Conservation (phyloP, 1,284 basidiomycete species). For the Earliella scabrosa region DNA sequence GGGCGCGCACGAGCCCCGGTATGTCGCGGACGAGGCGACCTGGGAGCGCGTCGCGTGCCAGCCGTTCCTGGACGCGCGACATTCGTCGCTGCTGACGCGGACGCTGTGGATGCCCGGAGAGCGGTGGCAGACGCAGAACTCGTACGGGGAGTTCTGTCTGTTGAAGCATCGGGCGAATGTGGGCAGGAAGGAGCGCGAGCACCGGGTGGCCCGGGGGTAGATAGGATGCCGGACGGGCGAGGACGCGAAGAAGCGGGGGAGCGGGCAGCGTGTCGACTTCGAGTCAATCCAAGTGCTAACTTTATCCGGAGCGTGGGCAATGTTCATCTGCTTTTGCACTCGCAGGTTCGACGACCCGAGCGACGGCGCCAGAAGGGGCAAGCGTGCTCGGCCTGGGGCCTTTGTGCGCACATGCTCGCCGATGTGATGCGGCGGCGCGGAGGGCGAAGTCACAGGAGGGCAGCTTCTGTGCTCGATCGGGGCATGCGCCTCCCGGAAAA, state of each 20-base stretch:
- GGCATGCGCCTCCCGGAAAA: neutral
- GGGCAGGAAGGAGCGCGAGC: constrained; percentile 42
- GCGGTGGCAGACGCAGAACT: constrained; percentile 65
- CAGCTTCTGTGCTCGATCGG: neutral
- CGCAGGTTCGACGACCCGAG: neutral
- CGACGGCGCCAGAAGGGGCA: neutral
- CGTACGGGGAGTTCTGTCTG: constrained; percentile 75
- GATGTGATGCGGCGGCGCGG: constrained; percentile 11
- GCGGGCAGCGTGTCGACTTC: neutral
- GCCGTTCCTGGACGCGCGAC: constrained; percentile 82
- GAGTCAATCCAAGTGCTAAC: neutral
- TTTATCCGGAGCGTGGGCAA: constrained; percentile 8
- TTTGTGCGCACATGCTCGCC: constrained; percentile 1
- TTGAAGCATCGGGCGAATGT: constrained; percentile 56
- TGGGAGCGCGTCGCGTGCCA: constrained; percentile 83
- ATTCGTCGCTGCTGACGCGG: constrained; percentile 73
- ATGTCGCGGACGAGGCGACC: constrained; percentile 57
- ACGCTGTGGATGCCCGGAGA: constrained; percentile 79
- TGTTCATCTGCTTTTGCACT: constrained; percentile 10
- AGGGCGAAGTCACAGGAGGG: neutral
- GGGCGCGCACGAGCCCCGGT: constrained; percentile 78
- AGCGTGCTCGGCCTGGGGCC: neutral
- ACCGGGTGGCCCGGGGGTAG: constrained; percentile 26
- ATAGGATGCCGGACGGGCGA: constrained; percentile 6
- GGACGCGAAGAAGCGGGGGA: neutral